Conservation (phyloP, 164 flowering plant species). For the Umbellularia californica region DNA sequence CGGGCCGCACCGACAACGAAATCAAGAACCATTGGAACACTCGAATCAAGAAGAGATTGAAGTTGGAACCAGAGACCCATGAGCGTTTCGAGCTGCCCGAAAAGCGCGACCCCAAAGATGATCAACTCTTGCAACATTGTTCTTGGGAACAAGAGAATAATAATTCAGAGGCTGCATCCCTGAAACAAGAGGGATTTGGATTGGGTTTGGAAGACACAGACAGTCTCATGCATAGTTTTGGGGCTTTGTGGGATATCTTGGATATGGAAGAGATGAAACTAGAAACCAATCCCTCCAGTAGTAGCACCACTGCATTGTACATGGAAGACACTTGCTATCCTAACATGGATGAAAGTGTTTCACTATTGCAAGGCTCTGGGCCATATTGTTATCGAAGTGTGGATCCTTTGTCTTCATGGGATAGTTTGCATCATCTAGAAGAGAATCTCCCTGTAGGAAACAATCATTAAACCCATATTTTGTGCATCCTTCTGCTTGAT, state of each 20-base stretch:
- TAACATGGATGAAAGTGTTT: conserved; percentile 24
- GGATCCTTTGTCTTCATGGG: conserved; percentile 50
- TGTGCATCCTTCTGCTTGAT: background rate
- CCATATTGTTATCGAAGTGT: conserved; percentile 41
- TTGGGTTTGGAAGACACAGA: conserved; percentile 13
- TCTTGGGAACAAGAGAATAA: conserved; percentile 3
- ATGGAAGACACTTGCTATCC: conserved; percentile 30
- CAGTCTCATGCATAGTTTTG: conserved; percentile 19
- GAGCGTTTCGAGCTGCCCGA: conserved; percentile 30
- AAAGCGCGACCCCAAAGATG: conserved; percentile 9
- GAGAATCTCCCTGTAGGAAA: conserved; percentile 31
- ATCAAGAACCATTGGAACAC: conserved; percentile 85
- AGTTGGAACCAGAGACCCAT: conserved; percentile 61
- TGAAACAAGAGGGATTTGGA: conserved; percentile 17
- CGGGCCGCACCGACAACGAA: conserved; percentile 75
- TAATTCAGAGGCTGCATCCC: background rate
- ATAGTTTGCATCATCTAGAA: conserved; percentile 33
- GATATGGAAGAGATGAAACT: conserved; percentile 27
- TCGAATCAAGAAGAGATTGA: conserved; percentile 58
- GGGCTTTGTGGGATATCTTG: conserved; percentile 26
- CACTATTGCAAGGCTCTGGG: conserved; percentile 23
- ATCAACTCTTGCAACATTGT: conserved; percentile 3
- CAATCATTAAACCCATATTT: conserved; percentile 6
- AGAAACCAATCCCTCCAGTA: conserved; percentile 11
- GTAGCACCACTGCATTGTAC: conserved; percentile 32